Conservation (phyloP, 441 rosid species). For the Eruca vesicaria region DNA sequence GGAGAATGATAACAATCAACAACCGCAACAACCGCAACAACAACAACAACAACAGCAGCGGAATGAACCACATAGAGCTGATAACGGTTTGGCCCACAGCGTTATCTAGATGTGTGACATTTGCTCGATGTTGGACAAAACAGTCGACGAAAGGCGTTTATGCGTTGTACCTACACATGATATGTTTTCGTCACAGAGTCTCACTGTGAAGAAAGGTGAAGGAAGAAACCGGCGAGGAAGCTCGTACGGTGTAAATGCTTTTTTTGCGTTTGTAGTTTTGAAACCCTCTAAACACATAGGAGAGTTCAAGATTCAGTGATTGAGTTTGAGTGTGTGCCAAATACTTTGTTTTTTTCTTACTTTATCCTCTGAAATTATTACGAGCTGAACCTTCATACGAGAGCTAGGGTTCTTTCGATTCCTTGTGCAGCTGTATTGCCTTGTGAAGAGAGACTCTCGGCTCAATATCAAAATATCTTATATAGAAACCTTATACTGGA, state of each 20-base stretch:
- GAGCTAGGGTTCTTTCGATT: not conserved
- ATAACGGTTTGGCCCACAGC: slow-evolving; percentile 37
- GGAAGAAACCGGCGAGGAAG: slow-evolving; percentile 8
- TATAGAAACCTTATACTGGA: not conserved
- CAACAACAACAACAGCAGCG: slow-evolving; percentile 35
- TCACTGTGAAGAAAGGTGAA: not conserved
- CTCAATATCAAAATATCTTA: not conserved
- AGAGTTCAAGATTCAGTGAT: slow-evolving; percentile 16
- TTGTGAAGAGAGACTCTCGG: not conserved
- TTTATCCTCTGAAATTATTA: not conserved
- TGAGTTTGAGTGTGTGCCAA: slow-evolving; percentile 23
- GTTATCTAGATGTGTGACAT: slow-evolving; percentile 27
- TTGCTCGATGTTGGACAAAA: slow-evolving; percentile 1
- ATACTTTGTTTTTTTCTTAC: slow-evolving; percentile 12
- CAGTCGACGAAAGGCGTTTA: slow-evolving; percentile 11
- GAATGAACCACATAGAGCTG: slow-evolving; percentile 40
- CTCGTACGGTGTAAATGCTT: slow-evolving; percentile 18
- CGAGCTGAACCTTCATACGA: not conserved
- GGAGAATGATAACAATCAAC: slow-evolving; percentile 34
- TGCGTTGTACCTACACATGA: slow-evolving; percentile 1
- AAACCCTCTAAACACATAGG: not conserved
- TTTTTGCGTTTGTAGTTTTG: slow-evolving; percentile 1
- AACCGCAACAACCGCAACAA: slow-evolving; percentile 27
- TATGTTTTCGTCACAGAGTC: not conserved
- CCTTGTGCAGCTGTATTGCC: not conserved